Percentiles rank a stretch among this genome's conserved stretches.
phyloP scores from a whole-genome alignment of 164 flowering plant genomes.

The Chloranthus sessilifolius region DNA sequence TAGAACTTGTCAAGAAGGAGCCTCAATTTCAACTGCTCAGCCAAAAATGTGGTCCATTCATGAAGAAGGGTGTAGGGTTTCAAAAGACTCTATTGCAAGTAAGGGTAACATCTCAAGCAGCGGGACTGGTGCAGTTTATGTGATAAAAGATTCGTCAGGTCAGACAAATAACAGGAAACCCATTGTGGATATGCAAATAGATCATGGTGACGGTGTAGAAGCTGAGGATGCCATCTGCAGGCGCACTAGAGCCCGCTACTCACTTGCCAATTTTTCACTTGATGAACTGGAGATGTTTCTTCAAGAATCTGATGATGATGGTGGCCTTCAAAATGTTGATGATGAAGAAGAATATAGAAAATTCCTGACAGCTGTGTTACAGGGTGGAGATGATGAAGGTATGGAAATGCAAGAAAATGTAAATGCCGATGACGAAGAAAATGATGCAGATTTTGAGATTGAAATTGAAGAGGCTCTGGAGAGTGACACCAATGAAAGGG shows the following conservation, averaged over 20 bases:
- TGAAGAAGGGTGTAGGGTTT: not conserved
- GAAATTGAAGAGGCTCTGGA: conserved; percentile 94
- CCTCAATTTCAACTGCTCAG: conserved; percentile 9
- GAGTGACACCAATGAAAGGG: conserved; percentile 66
- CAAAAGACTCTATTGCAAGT: conserved; percentile 14
- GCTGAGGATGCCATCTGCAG: conserved; percentile 92
- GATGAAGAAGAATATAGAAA: conserved; percentile 93
- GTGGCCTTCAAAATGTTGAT: conserved; percentile 74
- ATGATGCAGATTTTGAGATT: conserved; percentile 95
- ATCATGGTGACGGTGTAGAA: conserved; percentile 29
- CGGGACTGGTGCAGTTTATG: conserved; percentile 22
- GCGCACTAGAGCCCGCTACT: conserved; percentile 91
- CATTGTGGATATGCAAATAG: conserved; percentile 4
- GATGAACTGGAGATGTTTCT: conserved; percentile 96
- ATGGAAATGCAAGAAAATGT: conserved; percentile 29
- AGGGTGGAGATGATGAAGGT: conserved; percentile 41
- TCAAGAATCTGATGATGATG: conserved; percentile 95
- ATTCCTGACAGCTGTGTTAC: conserved; percentile 84
- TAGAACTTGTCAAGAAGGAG: too few relatives aligned
- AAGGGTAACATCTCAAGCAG: conserved; percentile 21
- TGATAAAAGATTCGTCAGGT: conserved; percentile 17
- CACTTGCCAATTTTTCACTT: conserved; percentile 84
- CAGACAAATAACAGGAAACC: conserved; percentile 15
- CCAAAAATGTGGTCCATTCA: conserved; percentile 17
- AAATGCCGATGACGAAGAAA: conserved; percentile 67